Conservation (phyloP, 2,329 filamentous ascomycete genomes). For the Ceratocystis diversiconidia region DNA sequence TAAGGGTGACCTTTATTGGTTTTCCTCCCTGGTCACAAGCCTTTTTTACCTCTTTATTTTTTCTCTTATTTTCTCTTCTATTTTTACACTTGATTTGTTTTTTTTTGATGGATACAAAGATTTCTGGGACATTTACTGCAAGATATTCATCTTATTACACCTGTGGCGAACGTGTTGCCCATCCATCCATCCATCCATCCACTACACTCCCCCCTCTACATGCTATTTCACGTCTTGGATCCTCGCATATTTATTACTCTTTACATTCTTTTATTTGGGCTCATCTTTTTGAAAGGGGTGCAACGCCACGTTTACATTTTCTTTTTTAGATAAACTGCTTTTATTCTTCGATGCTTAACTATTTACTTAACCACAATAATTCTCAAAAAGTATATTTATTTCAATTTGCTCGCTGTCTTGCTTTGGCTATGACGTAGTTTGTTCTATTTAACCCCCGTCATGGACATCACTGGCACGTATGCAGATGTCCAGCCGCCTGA, state of each 20-base stretch:
- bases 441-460: neutral
- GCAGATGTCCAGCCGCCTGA: neutral
- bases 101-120: conserved; percentile 3
- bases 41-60: neutral
- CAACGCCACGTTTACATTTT: conserved; percentile 5
- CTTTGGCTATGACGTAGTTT: neutral
- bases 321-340: conserved; percentile 3
- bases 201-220: neutral
- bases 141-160: neutral
- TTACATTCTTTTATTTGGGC: neutral
- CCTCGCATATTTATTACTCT: neutral
- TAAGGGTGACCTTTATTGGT: neutral
- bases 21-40: neutral
- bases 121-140: conserved; percentile 5
- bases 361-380: conserved; percentile 5
- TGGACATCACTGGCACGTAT: neutral
- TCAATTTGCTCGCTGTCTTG: neutral
- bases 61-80: neutral
- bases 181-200: neutral
- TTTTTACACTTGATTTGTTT: neutral
- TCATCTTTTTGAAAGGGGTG: conserved; percentile 6
- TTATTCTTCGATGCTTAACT: neutral
- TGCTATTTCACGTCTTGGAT: neutral
- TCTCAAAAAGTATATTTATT: conserved; percentile 8
- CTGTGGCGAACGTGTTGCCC: neutral